Base-by-base conservation (phyloP, 2,329 filamentous ascomycete genomes). In the Scedosporium apiospermum region DNA sequence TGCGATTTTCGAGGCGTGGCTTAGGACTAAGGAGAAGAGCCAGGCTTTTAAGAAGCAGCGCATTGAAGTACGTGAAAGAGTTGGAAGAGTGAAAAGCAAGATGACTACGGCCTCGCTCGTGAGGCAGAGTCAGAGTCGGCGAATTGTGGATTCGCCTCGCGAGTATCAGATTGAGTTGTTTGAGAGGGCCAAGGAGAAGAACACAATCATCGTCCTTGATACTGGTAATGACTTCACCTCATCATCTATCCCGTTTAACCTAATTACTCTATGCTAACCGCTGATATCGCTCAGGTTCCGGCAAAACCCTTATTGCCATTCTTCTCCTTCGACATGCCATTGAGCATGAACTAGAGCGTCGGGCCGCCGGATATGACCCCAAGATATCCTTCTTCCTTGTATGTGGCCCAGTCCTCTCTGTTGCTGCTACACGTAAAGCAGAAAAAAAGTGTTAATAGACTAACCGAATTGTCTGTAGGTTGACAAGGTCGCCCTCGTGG, bases 251-350 rank as follows among this genome's bases (percentile, higher is more conserved):
- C 62, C 66, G 27, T 67, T 14, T 60, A 61, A 34, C 21, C 26
- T 16, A 27, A 23, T 14, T 18, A 38, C 30, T 30, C 10, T 4
- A 38, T 59, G 55, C 68, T 68, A 60, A 66, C 27, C n/a, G 49
- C 21, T 60, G 57, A n/a, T 12, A 16, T 16, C 1, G 7, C n/a
- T 62, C 64, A 88, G 89, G 95, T 12, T 92, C 91, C 3, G 95
- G 95, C 2, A 99, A 99, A 75, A 99, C 95, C 0, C 79, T 97
- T n/a, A 97, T 99, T 68, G 93, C 95, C 0, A 92, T 91, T 1
- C 81, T 98, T 2, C 80, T 99, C 4, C 81, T 98, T 26, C 85
- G 87, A 46, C 84, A 96, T 71, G 81, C 85, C 9, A 81, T 98
- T 34, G 85, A 91, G 46, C 78, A 88, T 64, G 95, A 99, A 72